These are phyloP conservation scores for Exserohilum turcica DNA, from an alignment of 2,329 filamentous ascomycete species.

Conservation along the genomic window DNA sequence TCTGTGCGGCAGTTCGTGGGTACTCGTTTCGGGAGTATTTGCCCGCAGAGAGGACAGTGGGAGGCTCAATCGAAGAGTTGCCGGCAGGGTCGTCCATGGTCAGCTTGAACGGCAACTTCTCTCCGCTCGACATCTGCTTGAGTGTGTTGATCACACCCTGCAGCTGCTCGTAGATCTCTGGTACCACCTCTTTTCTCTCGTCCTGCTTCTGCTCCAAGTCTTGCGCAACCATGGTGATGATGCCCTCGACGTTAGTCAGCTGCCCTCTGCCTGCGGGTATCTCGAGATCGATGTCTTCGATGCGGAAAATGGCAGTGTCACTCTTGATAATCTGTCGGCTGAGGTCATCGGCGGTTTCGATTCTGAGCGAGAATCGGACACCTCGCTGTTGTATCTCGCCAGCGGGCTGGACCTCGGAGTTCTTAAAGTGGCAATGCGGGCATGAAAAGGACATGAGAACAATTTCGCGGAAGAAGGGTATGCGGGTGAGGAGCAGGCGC, in stretches of 20 bases:
- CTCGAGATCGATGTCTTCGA: conserved; percentile 91
- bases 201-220: conserved; percentile 83
- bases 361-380: conserved; percentile 78
- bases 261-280: conserved; percentile 90
- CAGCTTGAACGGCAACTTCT: conserved; percentile 84
- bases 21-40: conserved; percentile 92
- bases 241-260: conserved; percentile 90
- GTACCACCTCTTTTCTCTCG: conserved; percentile 75
- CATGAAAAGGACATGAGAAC: conserved; percentile 97
- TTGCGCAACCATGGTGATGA: conserved; percentile 76
- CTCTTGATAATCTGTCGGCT: conserved; percentile 90
- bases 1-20: conserved; percentile 80
- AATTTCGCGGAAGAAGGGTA: conserved; percentile 96
- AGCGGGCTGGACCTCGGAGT: conserved; percentile 92
- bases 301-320: conserved; percentile 81
- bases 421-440: conserved; percentile 84
- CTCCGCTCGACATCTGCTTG: conserved; percentile 75
- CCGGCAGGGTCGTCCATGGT: conserved; percentile 89
- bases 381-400: conserved; percentile 91
- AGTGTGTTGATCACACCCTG: conserved; percentile 75
- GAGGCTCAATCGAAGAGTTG: conserved; percentile 95
- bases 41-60: conserved; percentile 73
- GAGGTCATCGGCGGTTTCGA: conserved; percentile 75
- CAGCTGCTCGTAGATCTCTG: conserved; percentile 79
- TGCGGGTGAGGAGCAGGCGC: conserved; percentile 83